phyloP scores from a whole-genome alignment of 2,329 filamentous ascomycete species.

The Fusarium neocosmosporiellum region DNA sequence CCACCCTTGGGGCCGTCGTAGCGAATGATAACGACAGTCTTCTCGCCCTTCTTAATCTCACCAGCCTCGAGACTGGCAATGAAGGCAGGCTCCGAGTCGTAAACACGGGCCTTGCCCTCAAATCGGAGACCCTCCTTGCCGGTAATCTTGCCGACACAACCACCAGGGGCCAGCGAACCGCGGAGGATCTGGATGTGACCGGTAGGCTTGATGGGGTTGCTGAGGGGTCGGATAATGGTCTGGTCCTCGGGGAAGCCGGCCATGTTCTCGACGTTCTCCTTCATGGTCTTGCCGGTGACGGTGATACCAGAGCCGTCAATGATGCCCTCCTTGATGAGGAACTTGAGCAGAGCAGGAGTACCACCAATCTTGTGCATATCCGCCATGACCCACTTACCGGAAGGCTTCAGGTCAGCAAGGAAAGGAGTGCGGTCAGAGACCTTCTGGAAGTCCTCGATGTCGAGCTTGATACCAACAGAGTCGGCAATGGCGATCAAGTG shows the following conservation, averaged over 20 bases:
- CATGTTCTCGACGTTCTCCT: conserved; percentile 83
- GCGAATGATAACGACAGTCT: conserved; percentile 89
- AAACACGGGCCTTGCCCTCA: conserved; percentile 82
- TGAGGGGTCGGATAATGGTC: conserved; percentile 81
- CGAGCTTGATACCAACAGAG: conserved; percentile 82
- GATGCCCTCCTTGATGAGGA: conserved; percentile 84
- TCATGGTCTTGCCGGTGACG: conserved; percentile 89
- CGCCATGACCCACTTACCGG: conserved; percentile 88
- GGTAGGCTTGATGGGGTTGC: conserved; percentile 86
- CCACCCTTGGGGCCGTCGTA: conserved; percentile 96
- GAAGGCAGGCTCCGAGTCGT: conserved; percentile 85
- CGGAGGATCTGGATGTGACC: conserved; percentile 91
- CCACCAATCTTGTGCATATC: conserved; percentile 88
- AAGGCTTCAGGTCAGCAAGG: conserved; percentile 85
- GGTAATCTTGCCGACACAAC: conserved; percentile 92
- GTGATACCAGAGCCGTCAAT: conserved; percentile 84
- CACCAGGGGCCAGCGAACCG: conserved; percentile 86
- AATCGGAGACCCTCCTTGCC: conserved; percentile 92
- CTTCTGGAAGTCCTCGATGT: conserved; percentile 86
- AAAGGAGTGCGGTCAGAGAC: conserved; percentile 84
- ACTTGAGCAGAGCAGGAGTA: conserved; percentile 87
- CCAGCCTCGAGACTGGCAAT: conserved; percentile 81
- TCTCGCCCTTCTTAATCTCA: conserved; percentile 84
- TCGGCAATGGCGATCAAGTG: conserved; percentile 88
- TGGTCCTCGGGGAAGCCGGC: conserved; percentile 81